phyloP scores from a whole-genome alignment of 2,329 filamentous ascomycete species.

The Fusarium gaditjirri region DNA sequence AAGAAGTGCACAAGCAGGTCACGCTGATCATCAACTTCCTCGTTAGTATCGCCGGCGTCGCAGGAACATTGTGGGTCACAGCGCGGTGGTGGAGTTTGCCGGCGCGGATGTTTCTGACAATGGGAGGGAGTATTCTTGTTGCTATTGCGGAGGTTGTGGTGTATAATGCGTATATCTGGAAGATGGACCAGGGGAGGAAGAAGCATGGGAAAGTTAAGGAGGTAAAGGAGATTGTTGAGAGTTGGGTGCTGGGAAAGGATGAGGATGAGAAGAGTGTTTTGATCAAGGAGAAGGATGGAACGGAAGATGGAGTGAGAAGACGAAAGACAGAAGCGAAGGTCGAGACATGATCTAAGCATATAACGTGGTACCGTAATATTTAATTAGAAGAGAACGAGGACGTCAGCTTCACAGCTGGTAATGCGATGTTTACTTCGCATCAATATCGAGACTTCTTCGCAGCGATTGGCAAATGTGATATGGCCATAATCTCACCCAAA shows the following conservation, averaged over 20 bases:
- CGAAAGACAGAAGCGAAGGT: conserved; percentile 32
- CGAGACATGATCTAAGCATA: neutral
- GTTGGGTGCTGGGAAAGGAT: conserved; percentile 70
- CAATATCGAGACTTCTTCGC: rapidly evolving
- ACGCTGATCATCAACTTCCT: conserved; percentile 91
- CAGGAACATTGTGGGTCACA: conserved; percentile 80
- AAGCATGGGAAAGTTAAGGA: conserved; percentile 70
- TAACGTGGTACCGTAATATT: neutral
- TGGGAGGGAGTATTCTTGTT: conserved; percentile 76
- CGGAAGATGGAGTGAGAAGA: conserved; percentile 41
- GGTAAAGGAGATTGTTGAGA: conserved; percentile 75
- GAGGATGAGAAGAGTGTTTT: conserved; percentile 42
- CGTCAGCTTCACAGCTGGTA: rapidly evolving
- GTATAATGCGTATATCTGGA: conserved; percentile 79
- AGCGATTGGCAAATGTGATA: neutral
- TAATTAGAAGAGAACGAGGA: neutral
- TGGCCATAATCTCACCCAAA: rapidly evolving
- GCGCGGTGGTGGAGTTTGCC: conserved; percentile 81
- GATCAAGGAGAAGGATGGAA: conserved; percentile 38
- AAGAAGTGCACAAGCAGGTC: conserved; percentile 82
- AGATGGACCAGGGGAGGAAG: conserved; percentile 74
- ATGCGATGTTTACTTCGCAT: no score
- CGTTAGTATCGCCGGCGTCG: conserved; percentile 83
- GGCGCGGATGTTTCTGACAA: conserved; percentile 74
- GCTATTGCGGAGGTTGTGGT: conserved; percentile 81